phyloP scores from a whole-genome alignment of 1,139 yeast species.

The Magnusiomyces suaveolens region DNA sequence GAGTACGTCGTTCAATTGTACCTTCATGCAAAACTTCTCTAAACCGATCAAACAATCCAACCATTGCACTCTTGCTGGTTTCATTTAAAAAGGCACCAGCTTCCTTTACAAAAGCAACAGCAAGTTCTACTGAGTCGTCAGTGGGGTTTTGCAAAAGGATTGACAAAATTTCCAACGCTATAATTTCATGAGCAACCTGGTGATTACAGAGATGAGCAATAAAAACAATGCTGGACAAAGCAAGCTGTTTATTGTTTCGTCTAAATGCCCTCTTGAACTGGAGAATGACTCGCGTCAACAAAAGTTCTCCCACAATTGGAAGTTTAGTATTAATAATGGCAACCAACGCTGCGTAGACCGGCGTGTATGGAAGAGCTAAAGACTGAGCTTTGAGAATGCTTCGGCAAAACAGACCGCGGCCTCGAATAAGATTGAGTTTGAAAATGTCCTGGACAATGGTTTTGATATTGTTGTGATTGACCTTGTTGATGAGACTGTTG shows the following conservation, averaged over 20 bases:
- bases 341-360: slow-evolving; percentile 49
- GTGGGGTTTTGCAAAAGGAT: slow-evolving; percentile 47
- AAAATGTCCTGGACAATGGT: slow-evolving; percentile 43
- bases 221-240: slow-evolving; percentile 41
- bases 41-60: slow-evolving; percentile 52
- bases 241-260: slow-evolving; percentile 39
- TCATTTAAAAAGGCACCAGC: slow-evolving; percentile 41
- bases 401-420: slow-evolving; percentile 50
- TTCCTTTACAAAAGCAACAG: slow-evolving; percentile 37
- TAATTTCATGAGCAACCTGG: slow-evolving; percentile 53
- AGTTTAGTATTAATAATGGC: slow-evolving; percentile 57
- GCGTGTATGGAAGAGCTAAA: slow-evolving; percentile 35
- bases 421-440: slow-evolving; percentile 46
- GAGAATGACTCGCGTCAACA: slow-evolving; percentile 46
- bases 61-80: slow-evolving; percentile 37
- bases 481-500: slow-evolving; percentile 40
- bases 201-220: slow-evolving; percentile 58
- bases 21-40: slow-evolving; percentile 53
- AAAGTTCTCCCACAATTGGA: slow-evolving; percentile 57
- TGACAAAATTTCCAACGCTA: slow-evolving; percentile 55
- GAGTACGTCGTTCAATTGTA: slow-evolving; percentile 37
- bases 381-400: slow-evolving; percentile 50
- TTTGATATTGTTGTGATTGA: slow-evolving; percentile 41
- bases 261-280: slow-evolving; percentile 51
- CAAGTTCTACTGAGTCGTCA: slow-evolving; percentile 44